Evolutionary conservation across 176 grass and related monocot species (phyloP).

Genomic region (Phoenix roebelenii): DNA sequence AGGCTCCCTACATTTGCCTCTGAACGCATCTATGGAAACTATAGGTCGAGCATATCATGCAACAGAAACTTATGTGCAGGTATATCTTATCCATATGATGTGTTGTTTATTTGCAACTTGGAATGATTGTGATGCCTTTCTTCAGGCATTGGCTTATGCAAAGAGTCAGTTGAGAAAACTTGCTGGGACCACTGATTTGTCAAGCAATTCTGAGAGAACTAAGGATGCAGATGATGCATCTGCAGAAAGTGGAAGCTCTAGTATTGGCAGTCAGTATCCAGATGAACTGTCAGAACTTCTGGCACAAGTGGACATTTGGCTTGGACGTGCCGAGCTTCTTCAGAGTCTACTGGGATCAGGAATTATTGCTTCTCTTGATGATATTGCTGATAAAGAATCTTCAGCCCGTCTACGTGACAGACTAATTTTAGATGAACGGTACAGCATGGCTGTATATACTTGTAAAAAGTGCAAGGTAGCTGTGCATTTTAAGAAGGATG

Average conservation of each 20-base stretch:
- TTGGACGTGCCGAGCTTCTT: slow-evolving; percentile 90
- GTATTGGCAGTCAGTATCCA: slow-evolving; percentile 42
- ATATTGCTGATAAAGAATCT: slow-evolving; percentile 85
- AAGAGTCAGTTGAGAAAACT: slow-evolving; percentile 68
- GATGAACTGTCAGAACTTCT: slow-evolving; percentile 73
- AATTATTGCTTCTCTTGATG: slow-evolving; percentile 87
- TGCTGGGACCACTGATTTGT: slow-evolving; percentile 48
- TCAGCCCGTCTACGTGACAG: slow-evolving; percentile 65
- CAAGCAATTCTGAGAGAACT: slow-evolving; percentile 67
- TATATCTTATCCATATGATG: slow-evolving; percentile 23
- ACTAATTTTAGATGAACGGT: slow-evolving; percentile 63
- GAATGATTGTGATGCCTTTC: slow-evolving; percentile 24
- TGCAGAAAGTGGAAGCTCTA: slow-evolving; percentile 51
- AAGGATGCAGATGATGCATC: slow-evolving; percentile 58
- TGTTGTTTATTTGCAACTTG: slow-evolving; percentile 14
- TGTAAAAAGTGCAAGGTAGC: slow-evolving; percentile 97
- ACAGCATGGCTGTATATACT: slow-evolving; percentile 99
- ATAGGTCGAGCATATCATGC: slow-evolving; percentile 80
- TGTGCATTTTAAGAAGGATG: slow-evolving; percentile 3
- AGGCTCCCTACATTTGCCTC: slow-evolving; percentile 60
- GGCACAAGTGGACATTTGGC: slow-evolving; percentile 60
- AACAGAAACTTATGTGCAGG: slow-evolving; percentile 96
- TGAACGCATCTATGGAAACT: slow-evolving; percentile 86
- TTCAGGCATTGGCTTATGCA: slow-evolving; percentile 73
- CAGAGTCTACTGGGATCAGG: slow-evolving; percentile 91